Conservation (phyloP, 371 early-diverging fungal species). For the Globomyces sp. region DNA sequence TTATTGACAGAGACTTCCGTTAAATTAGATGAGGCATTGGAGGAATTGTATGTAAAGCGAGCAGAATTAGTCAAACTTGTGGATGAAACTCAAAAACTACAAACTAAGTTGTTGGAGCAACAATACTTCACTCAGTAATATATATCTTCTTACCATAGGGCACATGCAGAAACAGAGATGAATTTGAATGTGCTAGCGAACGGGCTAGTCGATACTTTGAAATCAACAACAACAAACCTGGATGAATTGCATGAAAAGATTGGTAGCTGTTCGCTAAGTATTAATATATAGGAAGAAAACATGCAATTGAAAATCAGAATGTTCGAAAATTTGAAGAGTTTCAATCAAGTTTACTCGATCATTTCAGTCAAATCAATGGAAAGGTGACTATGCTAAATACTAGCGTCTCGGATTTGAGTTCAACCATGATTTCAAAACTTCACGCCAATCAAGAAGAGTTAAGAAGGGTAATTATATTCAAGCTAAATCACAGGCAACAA, state of each 20-base stretch:
- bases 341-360: conserved; percentile 23
- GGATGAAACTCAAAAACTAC: conserved; percentile 22
- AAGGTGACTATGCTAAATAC: neutral
- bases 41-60: conserved; percentile 37
- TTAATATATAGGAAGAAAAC: conserved; percentile 30
- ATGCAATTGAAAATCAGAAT: conserved; percentile 37
- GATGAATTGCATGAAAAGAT: conserved; percentile 52
- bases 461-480: neutral
- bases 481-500: neutral
- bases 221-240: conserved; percentile 48
- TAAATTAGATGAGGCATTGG: conserved; percentile 40
- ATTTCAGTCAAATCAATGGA: neutral
- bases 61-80: conserved; percentile 33
- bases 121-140: neutral
- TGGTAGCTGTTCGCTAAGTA: too few species aligned
- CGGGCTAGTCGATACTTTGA: conserved; percentile 42
- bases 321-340: conserved; percentile 36
- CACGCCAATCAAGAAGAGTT: neutral
- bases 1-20: conserved; percentile 39
- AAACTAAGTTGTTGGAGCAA: conserved; percentile 32
- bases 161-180: conserved; percentile 52
- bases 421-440: neutral
- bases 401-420: neutral
- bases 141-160: conserved; percentile 29
- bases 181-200: conserved; percentile 46